Evolutionary conservation across 2,329 filamentous ascomycete genomes (phyloP), one percentile per base, ranked within the genome.

Genomic region (Botryosphaeria dothidea): DNA sequence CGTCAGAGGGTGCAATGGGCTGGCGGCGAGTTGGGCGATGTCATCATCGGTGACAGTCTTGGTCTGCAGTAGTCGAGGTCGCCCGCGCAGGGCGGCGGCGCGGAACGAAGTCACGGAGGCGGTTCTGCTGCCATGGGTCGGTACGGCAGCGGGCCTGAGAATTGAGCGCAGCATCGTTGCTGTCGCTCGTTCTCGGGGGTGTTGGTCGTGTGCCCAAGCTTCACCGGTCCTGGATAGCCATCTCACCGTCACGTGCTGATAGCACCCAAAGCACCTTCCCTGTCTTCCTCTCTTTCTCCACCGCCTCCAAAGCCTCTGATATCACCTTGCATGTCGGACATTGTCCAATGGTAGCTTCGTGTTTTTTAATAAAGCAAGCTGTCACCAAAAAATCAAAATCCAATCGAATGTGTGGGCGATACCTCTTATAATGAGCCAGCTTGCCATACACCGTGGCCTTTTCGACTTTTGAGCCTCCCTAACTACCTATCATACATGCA

Each of bases 1-100:
- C 27, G 92, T 95, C 73, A 98, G 82, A 11, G 90, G 87, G 73
- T 96, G 91, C 61, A 96, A 86, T 38, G 90, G 88, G 73, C 90
- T 88, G 65, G 88, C 88, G 34, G 93, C 92, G 52, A 98, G 86
- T 46, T 86, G 86, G 51, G 89, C 86, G 69, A 98, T 91, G 74
- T 95, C 91, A 68, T 90, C 88, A 74, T 94, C 90, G 4, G 81
- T 83, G 41, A 84, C 82, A 3, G 75, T 79, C 49, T 72, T 73
- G 2, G 79, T 83, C 65, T 75, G 73, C n/a, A 79, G 62, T 27
- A 57, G 69, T 13, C 45, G 56, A n/a, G 7, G 56, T 19, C 56
- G 56, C 13, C 36, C 38, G 25, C 41, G 27, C 25, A 27, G 29
- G 27, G 56, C 19, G 21, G n/a, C n/a, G n/a, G n/a, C 31, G 31